Evolutionary conservation across 768 basidiomycete genomes (phyloP), one percentile per base, ranked within the genome.

Genomic region (Glaciozyma martinii): DNA sequence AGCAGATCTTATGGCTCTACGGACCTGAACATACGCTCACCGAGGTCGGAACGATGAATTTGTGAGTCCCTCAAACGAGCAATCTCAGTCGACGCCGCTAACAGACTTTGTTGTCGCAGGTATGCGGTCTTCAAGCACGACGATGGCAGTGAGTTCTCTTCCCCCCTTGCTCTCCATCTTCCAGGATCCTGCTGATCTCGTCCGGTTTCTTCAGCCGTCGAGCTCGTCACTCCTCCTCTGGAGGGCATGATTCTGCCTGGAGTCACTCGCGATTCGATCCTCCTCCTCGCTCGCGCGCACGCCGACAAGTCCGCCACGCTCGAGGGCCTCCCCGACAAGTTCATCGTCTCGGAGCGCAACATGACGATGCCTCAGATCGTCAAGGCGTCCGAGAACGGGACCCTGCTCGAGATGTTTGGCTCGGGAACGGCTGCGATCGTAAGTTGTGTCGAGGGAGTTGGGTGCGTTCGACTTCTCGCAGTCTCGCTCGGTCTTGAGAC

Each of bases 201-300:
- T 30, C 5, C 27, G 23, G 3, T 6, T 19, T 50, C n/a, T 27
- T 3, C 53, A 54, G 53, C 79, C 23, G 75, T 83, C 63, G 90
- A 97, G 75, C 80, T 95, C 59, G 80, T 89, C 66, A 94, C 94
- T 0, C 89, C 92, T 3, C 87, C 90, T 15, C 78, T 95, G 66
- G 88, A 88, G 74, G 92, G 90, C 54, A 86, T 89, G 76, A 89
- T 95, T 71, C 83, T 98, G 4, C 91, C 92, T 2, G 74, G 93
- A 54, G 84, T 97, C 32, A 95, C 92, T 12, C 85, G 93, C 32
- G 62, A 66, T 52, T 91, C 89, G 37, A 85, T 88, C 46, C 82
- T 95, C 53, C 73, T 80, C 1, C 85, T 97, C 50, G 82, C 84
- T 5, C 78, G 82, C 23, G 84, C 84, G 12, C 88, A 89, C 70